Conservation (phyloP, 1,284 basidiomycete species). For the Cutaneotrichosporon sp. region DNA sequence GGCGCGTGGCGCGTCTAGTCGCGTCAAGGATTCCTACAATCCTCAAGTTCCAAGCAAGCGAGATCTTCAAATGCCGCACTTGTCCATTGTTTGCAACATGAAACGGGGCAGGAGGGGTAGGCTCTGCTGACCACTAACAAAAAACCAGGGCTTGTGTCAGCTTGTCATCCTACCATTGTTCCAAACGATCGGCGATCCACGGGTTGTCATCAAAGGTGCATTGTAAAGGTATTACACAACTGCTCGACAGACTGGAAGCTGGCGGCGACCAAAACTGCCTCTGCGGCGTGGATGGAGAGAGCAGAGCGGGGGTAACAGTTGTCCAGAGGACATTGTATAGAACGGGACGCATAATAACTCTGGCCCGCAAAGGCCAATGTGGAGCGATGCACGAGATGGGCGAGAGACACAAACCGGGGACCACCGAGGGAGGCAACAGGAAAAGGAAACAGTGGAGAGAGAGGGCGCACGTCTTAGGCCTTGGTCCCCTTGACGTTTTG, state of each 20-base stretch:
- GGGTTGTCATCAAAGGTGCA: slow-evolving; percentile 13
- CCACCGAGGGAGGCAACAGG: slow-evolving; percentile 3
- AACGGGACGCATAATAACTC: slow-evolving; percentile 5
- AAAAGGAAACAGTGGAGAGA: not conserved
- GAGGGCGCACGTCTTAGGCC: slow-evolving; percentile 20
- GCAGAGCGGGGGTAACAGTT: slow-evolving; percentile 6
- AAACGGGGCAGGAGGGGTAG: not conserved
- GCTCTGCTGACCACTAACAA: not conserved
- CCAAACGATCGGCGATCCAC: not conserved
- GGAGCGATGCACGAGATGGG: slow-evolving; percentile 12
- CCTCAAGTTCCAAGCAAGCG: not conserved
- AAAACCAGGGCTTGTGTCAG: not conserved
- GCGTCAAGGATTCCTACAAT: not conserved
- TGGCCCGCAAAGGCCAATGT: slow-evolving; percentile 2
- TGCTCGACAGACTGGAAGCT: slow-evolving; percentile 7
- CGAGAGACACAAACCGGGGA: slow-evolving; percentile 7
- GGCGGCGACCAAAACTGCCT: slow-evolving; percentile 3
- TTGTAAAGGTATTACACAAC: slow-evolving; percentile 16
- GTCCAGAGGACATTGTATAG: slow-evolving; percentile 7
- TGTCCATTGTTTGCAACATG: slow-evolving; percentile 2
- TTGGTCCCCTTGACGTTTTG: slow-evolving; percentile 79
- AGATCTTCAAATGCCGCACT: not conserved
- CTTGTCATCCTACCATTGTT: not conserved
- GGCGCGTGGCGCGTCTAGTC: not conserved
- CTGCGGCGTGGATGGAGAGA: slow-evolving; percentile 13